phyloP scores from a whole-genome alignment of 1,284 basidiomycete species.

The Apiotrichum domesticum region DNA sequence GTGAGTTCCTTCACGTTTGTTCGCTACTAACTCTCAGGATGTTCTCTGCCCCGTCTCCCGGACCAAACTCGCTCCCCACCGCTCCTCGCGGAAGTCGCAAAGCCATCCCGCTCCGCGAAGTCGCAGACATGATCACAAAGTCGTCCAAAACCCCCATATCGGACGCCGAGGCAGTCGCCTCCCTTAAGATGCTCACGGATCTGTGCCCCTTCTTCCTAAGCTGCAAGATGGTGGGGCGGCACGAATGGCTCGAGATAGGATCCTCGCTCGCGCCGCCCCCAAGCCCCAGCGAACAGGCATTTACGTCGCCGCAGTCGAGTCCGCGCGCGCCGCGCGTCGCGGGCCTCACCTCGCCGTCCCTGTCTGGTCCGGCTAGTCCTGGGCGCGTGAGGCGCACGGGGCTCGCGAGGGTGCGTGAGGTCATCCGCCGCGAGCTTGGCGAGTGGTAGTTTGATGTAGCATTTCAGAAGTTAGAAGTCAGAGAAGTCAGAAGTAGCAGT shows the following conservation, averaged over 20 bases:
- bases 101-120: slow-evolving; percentile 43
- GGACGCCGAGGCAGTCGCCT: slow-evolving; percentile 44
- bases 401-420: slow-evolving; percentile 41
- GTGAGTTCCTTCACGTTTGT: too few relatives aligned
- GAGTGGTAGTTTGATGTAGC: slow-evolving; percentile 11
- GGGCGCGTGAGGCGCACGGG: slow-evolving; percentile 33
- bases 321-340: neutral
- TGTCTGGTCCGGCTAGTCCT: slow-evolving; percentile 30
- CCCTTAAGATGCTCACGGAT: slow-evolving; percentile 39
- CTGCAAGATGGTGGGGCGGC: slow-evolving; percentile 31
- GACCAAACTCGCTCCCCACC: slow-evolving; percentile 40
- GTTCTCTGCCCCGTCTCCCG: slow-evolving; percentile 37
- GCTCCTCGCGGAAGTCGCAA: slow-evolving; percentile 33
- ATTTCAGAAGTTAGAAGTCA: too few relatives aligned
- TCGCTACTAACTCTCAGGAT: slow-evolving; percentile 31
- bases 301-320: too few relatives aligned
- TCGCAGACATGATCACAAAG: slow-evolving; percentile 44
- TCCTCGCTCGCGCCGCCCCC: neutral
- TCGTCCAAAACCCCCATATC: slow-evolving; percentile 47
- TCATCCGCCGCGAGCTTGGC: slow-evolving; percentile 42
- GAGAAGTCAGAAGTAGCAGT: too few relatives aligned
- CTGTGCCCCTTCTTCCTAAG: slow-evolving; percentile 47
- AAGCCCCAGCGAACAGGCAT: too few relatives aligned
- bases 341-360: neutral
- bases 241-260: slow-evolving; percentile 48